Percentiles rank a stretch among this genome's conserved stretches.
Evolutionary conservation across 306 rosid genomes (phyloP).

Genomic region (Inga leiocalycina): DNA sequence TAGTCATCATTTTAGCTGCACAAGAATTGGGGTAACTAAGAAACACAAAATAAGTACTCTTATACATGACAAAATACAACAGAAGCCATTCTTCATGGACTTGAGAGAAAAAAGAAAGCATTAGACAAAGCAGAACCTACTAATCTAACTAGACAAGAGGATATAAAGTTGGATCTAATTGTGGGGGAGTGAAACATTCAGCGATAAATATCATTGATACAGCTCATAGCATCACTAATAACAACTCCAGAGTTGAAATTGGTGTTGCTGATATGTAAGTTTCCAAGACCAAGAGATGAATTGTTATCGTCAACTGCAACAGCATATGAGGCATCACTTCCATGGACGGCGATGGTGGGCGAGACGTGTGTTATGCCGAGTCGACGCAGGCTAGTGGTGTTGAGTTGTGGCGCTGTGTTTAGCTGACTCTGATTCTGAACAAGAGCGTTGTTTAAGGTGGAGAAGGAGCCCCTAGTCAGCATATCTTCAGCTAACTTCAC

Average conservation of each 20-base stretch:
- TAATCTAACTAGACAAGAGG: constrained; percentile 24
- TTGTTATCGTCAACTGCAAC: constrained; percentile 42
- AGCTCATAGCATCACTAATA: constrained; percentile 48
- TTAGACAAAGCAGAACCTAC: neutral
- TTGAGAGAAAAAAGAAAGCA: neutral
- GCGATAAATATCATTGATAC: constrained; percentile 48
- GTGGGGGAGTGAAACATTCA: neutral
- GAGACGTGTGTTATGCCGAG: constrained; percentile 47
- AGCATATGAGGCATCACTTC: constrained; percentile 47
- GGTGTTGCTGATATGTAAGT: constrained; percentile 21
- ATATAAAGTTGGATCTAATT: constrained; percentile 8
- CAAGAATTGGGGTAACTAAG: neutral
- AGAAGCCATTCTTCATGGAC: neutral
- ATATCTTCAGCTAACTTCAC: constrained; percentile 83
- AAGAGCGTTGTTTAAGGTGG: constrained; percentile 46
- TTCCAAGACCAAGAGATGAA: constrained; percentile 40
- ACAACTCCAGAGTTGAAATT: constrained; percentile 43
- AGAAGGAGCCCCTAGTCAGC: constrained; percentile 64
- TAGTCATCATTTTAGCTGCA: neutral
- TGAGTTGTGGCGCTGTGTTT: constrained; percentile 39
- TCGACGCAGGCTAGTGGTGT: constrained; percentile 12
- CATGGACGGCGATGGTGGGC: constrained; percentile 52
- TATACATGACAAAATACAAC: constrained; percentile 1
- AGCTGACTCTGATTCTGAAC: constrained; percentile 54
- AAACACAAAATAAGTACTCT: neutral